Base-by-base conservation (phyloP, 2,329 filamentous ascomycete species). In the Cladophialophora yegresii region DNA sequence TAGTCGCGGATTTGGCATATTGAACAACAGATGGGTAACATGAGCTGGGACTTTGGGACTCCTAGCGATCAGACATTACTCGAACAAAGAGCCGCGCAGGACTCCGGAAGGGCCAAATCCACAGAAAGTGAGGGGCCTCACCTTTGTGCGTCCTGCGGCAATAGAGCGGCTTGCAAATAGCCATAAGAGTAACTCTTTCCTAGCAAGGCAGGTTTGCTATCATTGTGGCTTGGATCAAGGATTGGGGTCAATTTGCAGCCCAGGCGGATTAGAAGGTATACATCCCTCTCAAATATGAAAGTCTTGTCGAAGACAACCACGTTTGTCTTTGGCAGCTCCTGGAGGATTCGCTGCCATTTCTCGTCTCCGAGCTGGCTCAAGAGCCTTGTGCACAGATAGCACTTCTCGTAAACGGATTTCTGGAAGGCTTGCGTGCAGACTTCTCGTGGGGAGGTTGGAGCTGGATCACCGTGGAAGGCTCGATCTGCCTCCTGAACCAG, bases 281-380 rank as follows among this genome's bases (percentile, higher is more conserved):
- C 16, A 36, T 36, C 26, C 32, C 56, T 36, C 32, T 56, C 54
- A 20, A n/a, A 22, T 3, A 51, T n/a, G 23, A 56, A 49, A 3
- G 60, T 54, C 43, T 66, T 66, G 59, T 66, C 63, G 32, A 62
- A 66, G 20, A 55, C 40, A n/a, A 66, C 36, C 22, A 62, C 43
- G 30, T 62, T 58, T 9, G 49, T 45, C 23, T 53, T 45, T 2
- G 60, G 36, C 9, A 65, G 36, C 36, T 62, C 33, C 1, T 54
- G 50, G n/a, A 62, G 36, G 23, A 66, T 54, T 13, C 45, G 50
- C 13, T 56, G 12, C 63, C 63, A 66, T 40, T 66, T 66, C 16
- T 36, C 47, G 43, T 64, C 58, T 43, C 64, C 61, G 16, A 67
- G 58, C 22, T 64, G 43, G 22, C 58, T 47, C 7, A 43, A 53